Percentiles rank a stretch among this genome's conserved stretches.
phyloP scores from a whole-genome alignment of 805 yeast genomes.

The Lachancea cidri region DNA sequence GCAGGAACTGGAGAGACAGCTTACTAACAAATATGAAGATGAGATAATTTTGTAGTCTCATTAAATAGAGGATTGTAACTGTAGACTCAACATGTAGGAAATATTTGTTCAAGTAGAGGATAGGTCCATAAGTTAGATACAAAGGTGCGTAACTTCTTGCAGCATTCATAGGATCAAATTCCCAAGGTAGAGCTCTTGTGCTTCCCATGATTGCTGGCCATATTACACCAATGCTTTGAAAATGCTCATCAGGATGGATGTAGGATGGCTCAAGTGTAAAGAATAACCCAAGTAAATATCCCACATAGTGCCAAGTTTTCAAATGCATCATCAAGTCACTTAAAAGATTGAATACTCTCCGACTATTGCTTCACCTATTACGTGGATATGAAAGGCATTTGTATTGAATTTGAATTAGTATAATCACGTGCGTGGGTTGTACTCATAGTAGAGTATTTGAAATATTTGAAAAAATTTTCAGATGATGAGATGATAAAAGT shows the following conservation, averaged over 20 bases:
- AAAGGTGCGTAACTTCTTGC: slow-evolving; percentile 71
- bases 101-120: slow-evolving; percentile 28
- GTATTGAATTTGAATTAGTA: background rate
- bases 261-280: slow-evolving; percentile 71
- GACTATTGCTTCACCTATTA: background rate
- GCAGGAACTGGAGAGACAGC: slow-evolving; percentile 43
- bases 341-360: background rate
- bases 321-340: slow-evolving; percentile 4
- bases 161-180: slow-evolving; percentile 44
- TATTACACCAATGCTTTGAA: slow-evolving; percentile 80
- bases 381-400: background rate
- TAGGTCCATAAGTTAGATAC: slow-evolving; percentile 64
- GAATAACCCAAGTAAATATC: slow-evolving; percentile 35
- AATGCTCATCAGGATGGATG: slow-evolving; percentile 97
- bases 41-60: slow-evolving; percentile 44
- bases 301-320: slow-evolving; percentile 8
- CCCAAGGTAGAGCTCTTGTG: slow-evolving; percentile 66
- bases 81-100: slow-evolving; percentile 29
- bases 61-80: slow-evolving; percentile 49
- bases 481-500: background rate
- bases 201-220: slow-evolving; percentile 9
- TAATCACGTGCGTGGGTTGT: no score
- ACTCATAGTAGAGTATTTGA: no score
- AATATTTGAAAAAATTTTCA: background rate
- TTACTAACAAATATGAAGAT: slow-evolving; percentile 34